Percentiles rank a stretch among this genome's conserved stretches.
phyloP scores from a whole-genome alignment of 1,284 basidiomycete genomes.

The Trichosporon sp. region DNA sequence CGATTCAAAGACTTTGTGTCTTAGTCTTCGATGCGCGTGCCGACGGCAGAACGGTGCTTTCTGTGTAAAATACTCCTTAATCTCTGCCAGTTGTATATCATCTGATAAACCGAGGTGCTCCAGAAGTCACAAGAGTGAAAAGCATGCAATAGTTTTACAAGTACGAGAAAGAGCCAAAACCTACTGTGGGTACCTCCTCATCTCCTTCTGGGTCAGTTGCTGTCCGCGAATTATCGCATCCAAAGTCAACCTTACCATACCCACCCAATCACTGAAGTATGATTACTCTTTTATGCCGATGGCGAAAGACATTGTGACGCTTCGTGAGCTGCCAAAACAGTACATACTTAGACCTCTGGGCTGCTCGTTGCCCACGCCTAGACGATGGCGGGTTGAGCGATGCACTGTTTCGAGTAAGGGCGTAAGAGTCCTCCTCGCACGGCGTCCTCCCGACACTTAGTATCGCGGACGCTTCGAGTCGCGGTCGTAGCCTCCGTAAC shows the following conservation, averaged over 20 bases:
- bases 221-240: conserved; percentile 5
- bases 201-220: neutral
- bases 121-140: neutral
- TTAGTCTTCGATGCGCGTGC: no score
- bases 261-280: neutral
- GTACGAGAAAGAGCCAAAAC: neutral
- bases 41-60: no score
- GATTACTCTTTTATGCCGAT: neutral
- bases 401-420: neutral
- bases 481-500: conserved; percentile 69
- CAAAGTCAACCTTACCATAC: conserved; percentile 2
- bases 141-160: neutral
- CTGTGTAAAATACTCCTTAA: no score
- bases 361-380: neutral
- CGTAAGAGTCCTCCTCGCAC: neutral
- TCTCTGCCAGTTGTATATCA: neutral
- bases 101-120: neutral
- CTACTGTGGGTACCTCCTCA: conserved; percentile 2
- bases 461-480: conserved; percentile 74
- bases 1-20: no score
- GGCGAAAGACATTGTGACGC: neutral
- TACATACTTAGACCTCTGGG: neutral
- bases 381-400: neutral
- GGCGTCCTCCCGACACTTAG: conserved; percentile 38
- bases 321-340: neutral